phyloP scores from a whole-genome alignment of 1,139 yeast genomes.

The Candida tropicalis region DNA sequence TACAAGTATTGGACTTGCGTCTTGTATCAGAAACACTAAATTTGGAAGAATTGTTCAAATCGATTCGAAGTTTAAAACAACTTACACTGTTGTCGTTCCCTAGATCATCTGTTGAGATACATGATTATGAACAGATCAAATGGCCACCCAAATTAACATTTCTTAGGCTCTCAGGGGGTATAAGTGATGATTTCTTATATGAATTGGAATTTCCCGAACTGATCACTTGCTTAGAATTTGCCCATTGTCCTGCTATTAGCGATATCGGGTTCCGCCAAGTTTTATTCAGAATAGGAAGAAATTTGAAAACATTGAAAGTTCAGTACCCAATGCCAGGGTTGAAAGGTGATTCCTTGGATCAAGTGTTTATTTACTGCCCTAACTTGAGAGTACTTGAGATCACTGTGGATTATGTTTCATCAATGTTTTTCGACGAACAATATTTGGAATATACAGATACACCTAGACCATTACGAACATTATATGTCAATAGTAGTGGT shows the following conservation, averaged over 20 bases:
- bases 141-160: constrained; percentile 84
- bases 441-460: constrained; percentile 41
- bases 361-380: constrained; percentile 75
- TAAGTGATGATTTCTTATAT: constrained; percentile 74
- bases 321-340: constrained; percentile 90
- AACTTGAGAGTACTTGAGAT: constrained; percentile 62
- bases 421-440: constrained; percentile 63
- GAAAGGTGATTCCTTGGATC: constrained; percentile 69
- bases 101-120: constrained; percentile 79
- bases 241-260: constrained; percentile 81
- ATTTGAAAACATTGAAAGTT: constrained; percentile 62
- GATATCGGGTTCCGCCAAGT: constrained; percentile 64
- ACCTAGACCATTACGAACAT: constrained; percentile 60
- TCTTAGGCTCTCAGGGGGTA: constrained; percentile 84
- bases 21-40: constrained; percentile 91
- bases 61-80: constrained; percentile 62
- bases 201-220: constrained; percentile 70
- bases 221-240: constrained; percentile 71
- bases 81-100: constrained; percentile 86
- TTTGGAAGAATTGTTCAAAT: constrained; percentile 71
- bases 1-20: constrained; percentile 75
- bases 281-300: constrained; percentile 63
- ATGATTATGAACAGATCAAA: constrained; percentile 50
- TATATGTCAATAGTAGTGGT: constrained; percentile 84
- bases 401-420: constrained; percentile 81